These are phyloP conservation scores for Quercus agrifolia DNA, from an alignment of 306 rosid genomes.

Conservation along the genomic window DNA sequence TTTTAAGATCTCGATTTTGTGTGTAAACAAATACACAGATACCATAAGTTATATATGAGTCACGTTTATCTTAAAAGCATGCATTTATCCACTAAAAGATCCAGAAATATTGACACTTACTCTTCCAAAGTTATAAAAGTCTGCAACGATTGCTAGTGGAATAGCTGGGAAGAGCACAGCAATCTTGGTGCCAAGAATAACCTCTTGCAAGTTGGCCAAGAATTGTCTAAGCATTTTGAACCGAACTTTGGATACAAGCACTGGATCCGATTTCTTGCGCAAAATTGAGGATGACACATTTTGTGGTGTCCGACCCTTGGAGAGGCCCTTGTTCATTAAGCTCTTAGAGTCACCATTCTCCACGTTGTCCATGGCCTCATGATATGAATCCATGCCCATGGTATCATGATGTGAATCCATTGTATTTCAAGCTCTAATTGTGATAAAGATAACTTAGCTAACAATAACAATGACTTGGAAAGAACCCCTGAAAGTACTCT, in stretches of 20 bases:
- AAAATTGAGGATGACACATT: constrained; percentile 48
- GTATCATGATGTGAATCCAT: not conserved
- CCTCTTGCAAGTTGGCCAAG: constrained; percentile 49
- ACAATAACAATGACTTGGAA: not conserved
- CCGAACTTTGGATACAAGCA: constrained; percentile 34
- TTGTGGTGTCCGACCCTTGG: constrained; percentile 36
- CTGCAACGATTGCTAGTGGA: constrained; percentile 68
- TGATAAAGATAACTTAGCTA: not conserved
- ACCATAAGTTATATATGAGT: not conserved
- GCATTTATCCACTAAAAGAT: not conserved
- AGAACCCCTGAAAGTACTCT: not conserved
- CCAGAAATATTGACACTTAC: constrained; percentile 33
- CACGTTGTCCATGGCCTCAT: not conserved
- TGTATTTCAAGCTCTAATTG: not conserved
- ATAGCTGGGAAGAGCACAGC: constrained; percentile 73
- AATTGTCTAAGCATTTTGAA: constrained; percentile 39
- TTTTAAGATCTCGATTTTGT: not conserved
- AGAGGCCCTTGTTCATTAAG: constrained; percentile 1
- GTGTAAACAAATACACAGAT: not conserved
- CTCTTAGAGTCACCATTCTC: constrained; percentile 40
- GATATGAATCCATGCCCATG: not conserved
- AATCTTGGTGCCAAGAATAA: constrained; percentile 77
- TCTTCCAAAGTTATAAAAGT: constrained; percentile 50
- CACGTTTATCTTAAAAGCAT: too few relatives aligned
- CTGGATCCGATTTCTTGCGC: constrained; percentile 57